These are phyloP conservation scores for Solanum acaule DNA, from an alignment of 257 asterid species.

Conservation along the genomic window DNA sequence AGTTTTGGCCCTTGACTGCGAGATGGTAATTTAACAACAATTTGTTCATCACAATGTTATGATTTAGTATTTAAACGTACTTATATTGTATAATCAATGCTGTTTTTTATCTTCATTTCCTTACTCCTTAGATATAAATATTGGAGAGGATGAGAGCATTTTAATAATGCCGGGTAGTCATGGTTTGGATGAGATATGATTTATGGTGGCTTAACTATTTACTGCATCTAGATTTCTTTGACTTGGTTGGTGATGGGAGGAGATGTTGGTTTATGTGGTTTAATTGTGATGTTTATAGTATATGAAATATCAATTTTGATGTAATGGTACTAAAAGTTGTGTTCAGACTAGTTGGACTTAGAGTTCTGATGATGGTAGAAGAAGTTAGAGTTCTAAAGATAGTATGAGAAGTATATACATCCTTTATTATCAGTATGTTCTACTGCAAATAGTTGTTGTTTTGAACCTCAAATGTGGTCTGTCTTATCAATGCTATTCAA, in stretches of 20 bases:
- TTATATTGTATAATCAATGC: background rate
- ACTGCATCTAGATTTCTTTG: background rate
- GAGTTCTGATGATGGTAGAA: background rate
- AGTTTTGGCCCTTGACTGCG: constrained; percentile 89
- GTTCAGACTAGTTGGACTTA: background rate
- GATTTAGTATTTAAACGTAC: background rate
- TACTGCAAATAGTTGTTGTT: background rate
- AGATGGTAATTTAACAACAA: constrained; percentile 54
- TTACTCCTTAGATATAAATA: background rate
- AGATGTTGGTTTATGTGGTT: background rate
- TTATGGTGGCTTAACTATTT: background rate
- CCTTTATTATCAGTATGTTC: background rate
- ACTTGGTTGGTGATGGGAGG: background rate
- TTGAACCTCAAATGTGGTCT: background rate
- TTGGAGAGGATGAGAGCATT: background rate
- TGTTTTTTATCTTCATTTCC: background rate
- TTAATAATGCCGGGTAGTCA: background rate
- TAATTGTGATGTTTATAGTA: background rate
- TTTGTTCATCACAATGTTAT: background rate
- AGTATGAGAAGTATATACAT: background rate
- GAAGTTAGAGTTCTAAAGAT: background rate
- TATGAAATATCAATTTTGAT: background rate
- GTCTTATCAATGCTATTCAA: background rate
- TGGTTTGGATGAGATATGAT: background rate
- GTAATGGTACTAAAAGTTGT: background rate